Percentiles rank a stretch among this genome's conserved stretches.
Conservation (phyloP, 371 early-diverging fungal genomes). For the Mucor irregularis region DNA sequence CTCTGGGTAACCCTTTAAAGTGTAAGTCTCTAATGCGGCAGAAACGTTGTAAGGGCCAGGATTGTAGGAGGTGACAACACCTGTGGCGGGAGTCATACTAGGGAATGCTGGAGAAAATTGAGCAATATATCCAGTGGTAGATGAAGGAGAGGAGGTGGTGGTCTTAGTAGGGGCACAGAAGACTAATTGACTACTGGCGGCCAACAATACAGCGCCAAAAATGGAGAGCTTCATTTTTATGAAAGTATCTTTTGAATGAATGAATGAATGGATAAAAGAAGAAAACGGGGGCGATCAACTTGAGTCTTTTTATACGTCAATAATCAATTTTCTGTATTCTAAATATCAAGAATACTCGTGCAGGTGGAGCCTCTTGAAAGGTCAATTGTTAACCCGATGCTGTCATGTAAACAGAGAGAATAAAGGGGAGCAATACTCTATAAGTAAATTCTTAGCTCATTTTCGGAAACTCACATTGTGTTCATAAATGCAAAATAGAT, state of each 20-base stretch:
- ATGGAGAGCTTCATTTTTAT: slow-evolving; percentile 11
- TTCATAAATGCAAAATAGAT: too few species aligned
- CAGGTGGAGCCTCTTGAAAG: too few species aligned
- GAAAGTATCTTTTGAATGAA: too few species aligned
- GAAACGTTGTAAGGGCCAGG: slow-evolving; percentile 11
- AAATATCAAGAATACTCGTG: too few species aligned
- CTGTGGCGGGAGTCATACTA: background rate
- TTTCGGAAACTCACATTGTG: too few species aligned
- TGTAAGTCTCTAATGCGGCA: background rate
- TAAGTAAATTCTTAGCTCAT: too few species aligned
- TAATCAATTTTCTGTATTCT: too few species aligned
- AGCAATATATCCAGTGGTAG: slow-evolving; percentile 4
- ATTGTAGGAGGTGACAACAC: slow-evolving; percentile 11
- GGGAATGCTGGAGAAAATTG: slow-evolving; percentile 11
- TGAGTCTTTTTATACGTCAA: background rate
- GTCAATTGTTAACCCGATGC: too few species aligned
- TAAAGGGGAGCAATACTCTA: too few species aligned
- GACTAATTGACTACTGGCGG: background rate
- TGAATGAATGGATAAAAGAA: background rate
- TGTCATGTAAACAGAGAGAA: too few species aligned
- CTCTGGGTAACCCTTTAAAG: slow-evolving; percentile 31
- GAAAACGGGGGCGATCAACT: background rate
- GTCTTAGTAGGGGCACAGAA: slow-evolving; percentile 9
- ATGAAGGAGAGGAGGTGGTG: background rate
- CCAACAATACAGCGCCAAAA: slow-evolving; percentile 3